Base-by-base conservation (phyloP, 345 rosid genomes). In the Melaleuca alternifolia region DNA sequence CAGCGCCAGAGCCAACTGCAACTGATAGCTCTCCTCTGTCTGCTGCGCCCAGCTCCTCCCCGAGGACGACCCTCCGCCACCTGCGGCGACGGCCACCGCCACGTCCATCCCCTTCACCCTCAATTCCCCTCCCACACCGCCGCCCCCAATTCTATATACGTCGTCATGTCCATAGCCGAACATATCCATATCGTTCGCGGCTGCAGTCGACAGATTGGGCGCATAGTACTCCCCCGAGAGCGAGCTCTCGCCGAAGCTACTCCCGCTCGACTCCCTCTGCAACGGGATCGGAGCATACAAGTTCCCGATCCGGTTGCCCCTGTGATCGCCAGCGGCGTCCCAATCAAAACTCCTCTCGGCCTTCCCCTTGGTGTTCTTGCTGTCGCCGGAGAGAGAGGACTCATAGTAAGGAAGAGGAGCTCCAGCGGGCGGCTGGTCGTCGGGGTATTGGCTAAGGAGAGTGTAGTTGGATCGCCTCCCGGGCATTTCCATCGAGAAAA, bases 11-110 rank as follows among this genome's bases (percentile, higher is more conserved):
- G 99, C 99, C 93, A 98, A 89, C 92, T 98, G 99, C 88, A 98
- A 91, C 94, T 98, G 99, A 54, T 98, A 98, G 88, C 99, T 98
- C 96, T 98, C 99, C 89, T 98, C 99, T 86, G 99, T 98, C 93
- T 96, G 99, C 90, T 93, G 98, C 85, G 99, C 99, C 99, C 98
- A 98, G 92, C 98, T 95, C 91, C 94, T 98, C 88, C 96, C 98
- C 5, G 93, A 93, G 3, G 96, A 93, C 16, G 95, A 89, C n/a
- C 89, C 89, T 11, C 94, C 93, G 1, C 87, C 88, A 3, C 85
- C 61, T n/a, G 85, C 85, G 15, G 61, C 56, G 30, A 30, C 85
- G 6, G 85, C 85, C 41, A 23, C 79, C 41, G 89, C 86, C 33
- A 88, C 86, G 18, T 90, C 94, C 85, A 54, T 86, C 88, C 85